phyloP scores from a whole-genome alignment of 2,329 filamentous ascomycete genomes.

The Periconia digitata region DNA sequence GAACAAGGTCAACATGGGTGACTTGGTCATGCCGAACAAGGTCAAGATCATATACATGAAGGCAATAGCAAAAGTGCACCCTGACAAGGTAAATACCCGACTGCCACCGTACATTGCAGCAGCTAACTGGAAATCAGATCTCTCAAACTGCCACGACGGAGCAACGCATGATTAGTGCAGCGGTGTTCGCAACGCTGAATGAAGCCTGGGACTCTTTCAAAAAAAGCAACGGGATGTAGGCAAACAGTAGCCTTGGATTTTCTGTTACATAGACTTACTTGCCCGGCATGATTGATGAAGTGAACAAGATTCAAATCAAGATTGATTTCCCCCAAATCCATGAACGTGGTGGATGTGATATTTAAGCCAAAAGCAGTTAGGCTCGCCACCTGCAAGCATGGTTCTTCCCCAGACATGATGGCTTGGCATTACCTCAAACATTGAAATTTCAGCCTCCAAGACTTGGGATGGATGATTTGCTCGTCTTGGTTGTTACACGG shows the following conservation, averaged over 20 bases:
- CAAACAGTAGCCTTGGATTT: background rate
- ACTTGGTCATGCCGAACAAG: constrained; percentile 88
- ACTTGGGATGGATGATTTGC: background rate
- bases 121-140: constrained; percentile 46
- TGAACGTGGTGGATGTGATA: too few species aligned
- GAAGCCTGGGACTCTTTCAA: constrained; percentile 72
- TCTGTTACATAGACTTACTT: constrained; percentile 2
- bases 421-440: constrained; percentile 13
- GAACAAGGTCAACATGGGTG: constrained; percentile 95
- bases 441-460: constrained; percentile 6
- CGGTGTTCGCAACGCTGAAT: constrained; percentile 66
- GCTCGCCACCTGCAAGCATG: constrained; percentile 5
- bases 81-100: constrained; percentile 79
- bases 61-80: constrained; percentile 97
- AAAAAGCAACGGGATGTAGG: constrained; percentile 59
- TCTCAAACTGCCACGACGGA: constrained; percentile 65
- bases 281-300: constrained; percentile 1
- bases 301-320: too few species aligned
- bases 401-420: constrained; percentile 5
- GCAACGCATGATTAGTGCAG: constrained; percentile 66
- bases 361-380: background rate
- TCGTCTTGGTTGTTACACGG: background rate
- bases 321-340: too few species aligned
- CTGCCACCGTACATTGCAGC: background rate
- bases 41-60: constrained; percentile 99